Conservation (phyloP, 305 asterid genomes). For the Ajuga reptans region DNA sequence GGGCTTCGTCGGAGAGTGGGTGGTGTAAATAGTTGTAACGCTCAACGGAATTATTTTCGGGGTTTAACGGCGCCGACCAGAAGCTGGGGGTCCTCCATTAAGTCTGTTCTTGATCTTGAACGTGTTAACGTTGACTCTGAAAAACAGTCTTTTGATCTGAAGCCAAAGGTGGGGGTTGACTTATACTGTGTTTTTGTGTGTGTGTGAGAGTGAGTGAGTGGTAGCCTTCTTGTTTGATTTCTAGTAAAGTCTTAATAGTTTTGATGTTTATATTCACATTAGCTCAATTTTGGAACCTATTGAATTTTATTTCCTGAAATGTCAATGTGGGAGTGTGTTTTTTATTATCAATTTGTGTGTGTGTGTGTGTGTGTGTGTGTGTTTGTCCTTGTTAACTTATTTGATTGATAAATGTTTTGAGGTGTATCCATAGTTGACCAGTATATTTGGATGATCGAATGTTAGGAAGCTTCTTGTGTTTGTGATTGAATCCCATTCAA, state of each 20-base stretch:
- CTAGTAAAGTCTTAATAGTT: background rate
- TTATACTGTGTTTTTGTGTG: background rate
- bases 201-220: background rate
- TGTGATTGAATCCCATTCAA: background rate
- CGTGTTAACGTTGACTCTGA: constrained; percentile 26
- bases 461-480: constrained; percentile 7
- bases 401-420: background rate
- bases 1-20: constrained; percentile 29
- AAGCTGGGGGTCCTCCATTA: constrained; percentile 36
- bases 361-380: background rate
- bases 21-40: constrained; percentile 19
- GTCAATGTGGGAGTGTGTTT: constrained; percentile 1
- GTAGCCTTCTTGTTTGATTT: constrained; percentile 14
- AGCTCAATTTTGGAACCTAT: background rate
- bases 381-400: background rate
- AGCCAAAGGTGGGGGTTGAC: constrained; percentile 38
- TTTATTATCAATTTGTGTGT: background rate
- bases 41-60: constrained; percentile 31
- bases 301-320: constrained; percentile 7
- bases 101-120: constrained; percentile 48
- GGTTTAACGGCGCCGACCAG: constrained; percentile 26
- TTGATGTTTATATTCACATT: background rate
- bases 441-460: background rate
- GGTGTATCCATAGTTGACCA: constrained; percentile 4
- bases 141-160: constrained; percentile 27